Evolutionary conservation across 176 grass and related monocot genomes (phyloP).

Genomic region (Pontederia crassipes): DNA sequence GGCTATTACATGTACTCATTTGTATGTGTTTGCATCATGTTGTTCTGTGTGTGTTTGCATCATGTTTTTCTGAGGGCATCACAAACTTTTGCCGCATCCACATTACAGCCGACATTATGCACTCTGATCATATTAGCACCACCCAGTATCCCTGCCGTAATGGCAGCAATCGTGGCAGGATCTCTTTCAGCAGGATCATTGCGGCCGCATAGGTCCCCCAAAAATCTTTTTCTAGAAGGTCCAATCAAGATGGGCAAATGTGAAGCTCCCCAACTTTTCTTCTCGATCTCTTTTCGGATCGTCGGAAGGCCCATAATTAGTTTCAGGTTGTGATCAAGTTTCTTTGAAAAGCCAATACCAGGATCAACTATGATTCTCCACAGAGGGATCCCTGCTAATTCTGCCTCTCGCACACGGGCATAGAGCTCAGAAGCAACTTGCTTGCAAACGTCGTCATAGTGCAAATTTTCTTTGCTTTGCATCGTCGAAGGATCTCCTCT

Average conservation of each 20-base stretch:
- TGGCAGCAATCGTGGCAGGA: slow-evolving; percentile 32
- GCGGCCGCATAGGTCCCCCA: slow-evolving; percentile 56
- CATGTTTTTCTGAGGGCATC: slow-evolving; percentile 13
- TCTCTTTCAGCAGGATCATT: slow-evolving; percentile 54
- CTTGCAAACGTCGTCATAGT: slow-evolving; percentile 51
- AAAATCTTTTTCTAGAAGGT: slow-evolving; percentile 61
- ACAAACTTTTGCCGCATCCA: slow-evolving; percentile 55
- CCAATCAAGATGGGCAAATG: slow-evolving; percentile 65
- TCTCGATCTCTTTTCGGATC: slow-evolving; percentile 49
- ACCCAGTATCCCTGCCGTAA: slow-evolving; percentile 34
- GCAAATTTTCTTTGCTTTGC: slow-evolving; percentile 67
- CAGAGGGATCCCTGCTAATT: slow-evolving; percentile 57
- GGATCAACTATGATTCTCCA: slow-evolving; percentile 89
- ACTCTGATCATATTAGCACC: slow-evolving; percentile 82
- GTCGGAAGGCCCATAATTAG: slow-evolving; percentile 38
- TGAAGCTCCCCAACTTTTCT: slow-evolving; percentile 59
- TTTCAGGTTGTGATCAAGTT: slow-evolving; percentile 40
- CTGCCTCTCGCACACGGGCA: slow-evolving; percentile 34
- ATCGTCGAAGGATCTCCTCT: slow-evolving; percentile 74
- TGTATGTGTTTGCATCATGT: no score
- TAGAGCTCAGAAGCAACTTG: slow-evolving; percentile 75
- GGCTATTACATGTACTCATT: no score
- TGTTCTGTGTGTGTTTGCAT: no score
- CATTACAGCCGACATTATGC: slow-evolving; percentile 52
- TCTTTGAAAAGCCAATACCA: slow-evolving; percentile 84